Percentiles rank a stretch among this genome's conserved stretches.
These are phyloP conservation scores for Metschnikowia colocasiae DNA, from an alignment of 805 yeast species.

Conservation along the genomic window DNA sequence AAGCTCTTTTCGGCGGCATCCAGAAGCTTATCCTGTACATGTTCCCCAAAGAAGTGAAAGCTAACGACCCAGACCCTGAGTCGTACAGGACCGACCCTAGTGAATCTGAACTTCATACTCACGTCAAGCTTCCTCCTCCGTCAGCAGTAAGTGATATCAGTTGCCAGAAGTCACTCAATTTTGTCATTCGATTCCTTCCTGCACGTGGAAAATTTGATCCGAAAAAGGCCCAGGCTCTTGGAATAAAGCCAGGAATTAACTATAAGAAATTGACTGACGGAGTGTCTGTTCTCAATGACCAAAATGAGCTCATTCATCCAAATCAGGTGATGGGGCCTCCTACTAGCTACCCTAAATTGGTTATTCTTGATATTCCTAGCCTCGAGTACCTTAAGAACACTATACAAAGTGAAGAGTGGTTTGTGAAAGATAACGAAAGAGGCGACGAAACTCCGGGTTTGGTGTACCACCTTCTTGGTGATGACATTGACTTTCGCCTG, in stretches of 20 bases:
- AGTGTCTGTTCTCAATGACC: slow-evolving; percentile 47
- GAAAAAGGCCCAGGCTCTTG: slow-evolving; percentile 60
- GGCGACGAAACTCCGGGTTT: slow-evolving; percentile 42
- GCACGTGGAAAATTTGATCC: slow-evolving; percentile 74
- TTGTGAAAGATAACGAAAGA: slow-evolving; percentile 27
- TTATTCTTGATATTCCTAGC: slow-evolving; percentile 73
- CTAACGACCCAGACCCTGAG: slow-evolving; percentile 35
- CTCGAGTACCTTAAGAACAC: slow-evolving; percentile 37
- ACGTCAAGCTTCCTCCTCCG: slow-evolving; percentile 31
- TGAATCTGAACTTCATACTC: slow-evolving; percentile 38
- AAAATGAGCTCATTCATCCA: slow-evolving; percentile 60
- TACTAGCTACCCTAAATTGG: slow-evolving; percentile 53
- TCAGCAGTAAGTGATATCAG: slow-evolving; percentile 22
- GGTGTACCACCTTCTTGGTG: slow-evolving; percentile 78
- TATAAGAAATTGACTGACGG: slow-evolving; percentile 63
- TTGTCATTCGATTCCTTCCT: slow-evolving; percentile 62
- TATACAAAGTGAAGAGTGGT: slow-evolving; percentile 26
- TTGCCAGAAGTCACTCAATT: slow-evolving; percentile 53
- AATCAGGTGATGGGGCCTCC: slow-evolving; percentile 69
- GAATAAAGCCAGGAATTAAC: slow-evolving; percentile 62
- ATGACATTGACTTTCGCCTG: slow-evolving; percentile 45
- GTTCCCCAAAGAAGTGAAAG: slow-evolving; percentile 52
- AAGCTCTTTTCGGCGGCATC: slow-evolving; percentile 18
- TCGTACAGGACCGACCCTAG: slow-evolving; percentile 37
- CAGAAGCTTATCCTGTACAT: slow-evolving; percentile 44